A percentile compares a stretch with the other conserved stretches of the same genome.
Conservation (phyloP, 768 basidiomycete species). For the Rhodosporidiobolus sp. region DNA sequence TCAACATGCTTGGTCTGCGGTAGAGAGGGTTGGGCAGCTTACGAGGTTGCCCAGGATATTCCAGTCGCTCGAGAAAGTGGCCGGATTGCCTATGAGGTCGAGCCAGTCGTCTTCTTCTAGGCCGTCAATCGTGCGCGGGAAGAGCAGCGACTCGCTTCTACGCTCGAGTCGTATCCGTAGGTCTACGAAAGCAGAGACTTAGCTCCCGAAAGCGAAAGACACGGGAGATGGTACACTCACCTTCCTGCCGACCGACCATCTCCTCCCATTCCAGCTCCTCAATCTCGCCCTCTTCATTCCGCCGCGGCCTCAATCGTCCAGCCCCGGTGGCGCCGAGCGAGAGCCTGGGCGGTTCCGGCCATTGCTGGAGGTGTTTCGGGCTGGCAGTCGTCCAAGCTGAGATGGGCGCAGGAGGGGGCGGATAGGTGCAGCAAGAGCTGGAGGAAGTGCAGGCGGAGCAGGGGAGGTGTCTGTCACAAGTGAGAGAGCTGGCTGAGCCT, state of each 20-base stretch:
- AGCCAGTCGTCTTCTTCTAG: slow-evolving; percentile 7
- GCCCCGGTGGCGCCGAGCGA: not conserved
- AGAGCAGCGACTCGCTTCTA: not conserved
- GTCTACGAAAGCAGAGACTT: not conserved
- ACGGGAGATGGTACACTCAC: not conserved
- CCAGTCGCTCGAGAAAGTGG: not conserved
- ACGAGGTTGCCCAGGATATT: slow-evolving; percentile 8
- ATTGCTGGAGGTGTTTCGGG: not conserved
- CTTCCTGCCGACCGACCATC: not conserved
- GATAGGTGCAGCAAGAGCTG: not conserved
- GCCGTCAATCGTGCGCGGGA: not conserved
- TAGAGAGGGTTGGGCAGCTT: not conserved
- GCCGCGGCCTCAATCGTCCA: not conserved
- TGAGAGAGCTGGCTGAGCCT: not conserved
- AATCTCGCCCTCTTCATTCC: slow-evolving; percentile 4
- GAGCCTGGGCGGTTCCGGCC: slow-evolving; percentile 15
- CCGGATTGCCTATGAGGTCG: slow-evolving; percentile 17
- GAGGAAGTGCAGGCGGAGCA: not conserved
- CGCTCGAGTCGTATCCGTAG: not conserved
- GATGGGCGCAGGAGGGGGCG: not conserved
- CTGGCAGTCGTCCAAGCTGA: slow-evolving; percentile 13
- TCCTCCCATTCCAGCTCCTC: slow-evolving; percentile 11
- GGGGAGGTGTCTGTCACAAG: slow-evolving; percentile 8
- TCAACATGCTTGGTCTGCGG: too few species aligned
- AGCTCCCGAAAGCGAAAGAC: not conserved